Evolutionary conservation across 2,329 filamentous ascomycete genomes (phyloP).

Genomic region (Ophiostoma sp.): DNA sequence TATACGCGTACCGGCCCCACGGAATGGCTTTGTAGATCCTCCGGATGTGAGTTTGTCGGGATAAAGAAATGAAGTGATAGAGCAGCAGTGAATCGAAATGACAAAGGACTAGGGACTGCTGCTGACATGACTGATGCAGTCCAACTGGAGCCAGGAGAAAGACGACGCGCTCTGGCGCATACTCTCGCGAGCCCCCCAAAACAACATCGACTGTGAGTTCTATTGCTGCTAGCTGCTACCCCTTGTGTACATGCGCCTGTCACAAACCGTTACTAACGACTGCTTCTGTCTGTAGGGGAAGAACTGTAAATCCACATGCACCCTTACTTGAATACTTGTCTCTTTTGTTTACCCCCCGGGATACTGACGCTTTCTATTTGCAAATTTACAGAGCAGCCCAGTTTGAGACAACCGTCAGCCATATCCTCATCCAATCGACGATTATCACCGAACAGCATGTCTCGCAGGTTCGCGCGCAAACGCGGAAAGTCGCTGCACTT

Average conservation of each 20-base stretch:
- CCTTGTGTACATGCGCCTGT: neutral
- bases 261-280: neutral
- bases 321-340: neutral
- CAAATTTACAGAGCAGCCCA: conserved; percentile 53
- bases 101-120: neutral
- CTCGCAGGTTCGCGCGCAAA: conserved; percentile 82
- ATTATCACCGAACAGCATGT: conserved; percentile 90
- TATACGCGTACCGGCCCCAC: conserved; percentile 80
- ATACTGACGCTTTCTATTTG: neutral
- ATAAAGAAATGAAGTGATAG: neutral
- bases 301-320: conserved; percentile 50
- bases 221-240: neutral
- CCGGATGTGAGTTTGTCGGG: conserved; percentile 58
- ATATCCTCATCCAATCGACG: conserved; percentile 86
- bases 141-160: conserved; percentile 82
- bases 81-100: neutral
- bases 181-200: conserved; percentile 73
- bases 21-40: conserved; percentile 85
- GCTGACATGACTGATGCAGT: conserved; percentile 43
- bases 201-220: conserved; percentile 75
- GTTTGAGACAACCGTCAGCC: conserved; percentile 81
- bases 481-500: conserved; percentile 59
- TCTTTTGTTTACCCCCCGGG: neutral
- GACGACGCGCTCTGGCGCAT: conserved; percentile 88
- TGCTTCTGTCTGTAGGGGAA: conserved; percentile 49